Evolutionary conservation across 2,329 filamentous ascomycete species (phyloP), one percentile per base, ranked within the genome.

Genomic region (Teratosphaeria pseudoeucalypti): DNA sequence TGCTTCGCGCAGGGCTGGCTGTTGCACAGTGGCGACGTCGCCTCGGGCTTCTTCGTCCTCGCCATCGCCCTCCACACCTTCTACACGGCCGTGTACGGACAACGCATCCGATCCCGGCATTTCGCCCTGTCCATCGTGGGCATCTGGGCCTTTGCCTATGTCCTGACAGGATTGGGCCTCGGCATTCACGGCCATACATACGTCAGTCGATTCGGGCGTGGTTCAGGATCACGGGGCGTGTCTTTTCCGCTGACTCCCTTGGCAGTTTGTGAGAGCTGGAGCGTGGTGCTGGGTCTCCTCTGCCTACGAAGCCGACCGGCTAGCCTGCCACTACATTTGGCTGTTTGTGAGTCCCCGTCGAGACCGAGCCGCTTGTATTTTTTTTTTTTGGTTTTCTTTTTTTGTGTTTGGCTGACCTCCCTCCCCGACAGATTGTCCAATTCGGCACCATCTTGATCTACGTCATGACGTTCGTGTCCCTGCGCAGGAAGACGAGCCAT

Each of bases 1-100:
- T 89, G 86, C 72, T 81, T 80, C 65, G 79, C 79, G 0, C 86
- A 90, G 70, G 86, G 85, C n/a, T 85, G 85, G 75, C 83, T 89
- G 55, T 76, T 89, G 2, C 86, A 84, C 4, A 82, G 81, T 0
- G 87, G 86, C 34, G 85, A 88, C 67, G 67, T 89, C 58, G 79
- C 84, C 0, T 85, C 82, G 27, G 86, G 84, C 62, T 79, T 86
- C 57, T 89, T 87, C 70, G 85, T 88, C 63, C 80, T 83, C 2
- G 75, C 77, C 0, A 87, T 89, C 64, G 86, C 85, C 5, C 61
- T 85, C 0, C 85, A 89, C 67, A 88, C 86, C 0, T 88, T 86
- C 64, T 75, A 84, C 6, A 81, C 80, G 0, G 81, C 89, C 1
- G 81, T 88, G 1, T 76, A 77, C 43, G 77, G 80, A 10, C 82